A percentile compares a stretch with the other conserved stretches of the same genome.
Conservation (phyloP, 106 monocot genomes). For the Dioscorea dumetorum region DNA sequence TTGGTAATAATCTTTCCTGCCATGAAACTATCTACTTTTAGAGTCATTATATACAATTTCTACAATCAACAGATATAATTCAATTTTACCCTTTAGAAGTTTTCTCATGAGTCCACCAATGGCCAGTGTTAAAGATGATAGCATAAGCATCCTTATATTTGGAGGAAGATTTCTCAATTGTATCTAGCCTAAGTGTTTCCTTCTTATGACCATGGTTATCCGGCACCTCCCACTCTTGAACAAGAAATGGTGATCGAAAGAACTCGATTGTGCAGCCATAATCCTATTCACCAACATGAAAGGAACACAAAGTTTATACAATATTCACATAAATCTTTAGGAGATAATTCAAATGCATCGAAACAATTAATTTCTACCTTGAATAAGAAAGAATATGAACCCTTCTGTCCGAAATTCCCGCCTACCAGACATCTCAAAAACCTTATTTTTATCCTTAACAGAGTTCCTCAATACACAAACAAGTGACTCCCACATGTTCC, state of each 20-base stretch:
- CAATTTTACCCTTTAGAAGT: conserved; percentile 70
- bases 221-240: conserved; percentile 84
- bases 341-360: too few species aligned
- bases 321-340: not conserved
- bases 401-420: conserved; percentile 66
- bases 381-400: conserved; percentile 81
- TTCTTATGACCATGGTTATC: conserved; percentile 40
- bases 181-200: conserved; percentile 79
- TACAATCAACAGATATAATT: not conserved
- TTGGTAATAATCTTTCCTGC: conserved; percentile 88
- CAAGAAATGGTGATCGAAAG: conserved; percentile 90
- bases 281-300: conserved; percentile 32
- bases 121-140: conserved; percentile 82
- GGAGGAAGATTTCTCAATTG: conserved; percentile 53
- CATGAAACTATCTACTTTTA: not conserved
- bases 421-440: conserved; percentile 66
- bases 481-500: conserved; percentile 98
- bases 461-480: conserved; percentile 65
- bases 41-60: not conserved
- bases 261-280: conserved; percentile 76
- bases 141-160: conserved; percentile 78
- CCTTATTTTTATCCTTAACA: conserved; percentile 66
- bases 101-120: conserved; percentile 99
- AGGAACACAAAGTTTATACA: not conserved
- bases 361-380: conserved; percentile 23